Conservation (phyloP, 1,139 yeast genomes). For the Zygosaccharomyces sapae region DNA sequence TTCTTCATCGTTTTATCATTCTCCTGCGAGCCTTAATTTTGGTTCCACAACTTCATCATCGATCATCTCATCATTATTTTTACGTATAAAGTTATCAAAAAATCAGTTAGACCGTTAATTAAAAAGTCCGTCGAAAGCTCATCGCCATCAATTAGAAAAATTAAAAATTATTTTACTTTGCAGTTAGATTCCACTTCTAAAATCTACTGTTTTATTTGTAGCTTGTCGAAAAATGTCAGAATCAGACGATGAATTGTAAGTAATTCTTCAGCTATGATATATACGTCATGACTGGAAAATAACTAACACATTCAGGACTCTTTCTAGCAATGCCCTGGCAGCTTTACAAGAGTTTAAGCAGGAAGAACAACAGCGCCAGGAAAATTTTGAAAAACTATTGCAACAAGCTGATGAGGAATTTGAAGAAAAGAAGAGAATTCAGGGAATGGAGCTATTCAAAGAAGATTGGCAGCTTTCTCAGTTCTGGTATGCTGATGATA, state of each 20-base stretch:
- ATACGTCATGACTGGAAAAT: constrained; percentile 1
- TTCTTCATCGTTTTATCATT: neutral
- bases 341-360: constrained; percentile 67
- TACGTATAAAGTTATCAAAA: neutral
- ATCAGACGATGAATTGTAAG: constrained; percentile 27
- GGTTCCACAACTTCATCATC: neutral
- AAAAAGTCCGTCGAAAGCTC: neutral
- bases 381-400: constrained; percentile 55
- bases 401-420: constrained; percentile 52
- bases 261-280: constrained; percentile 2
- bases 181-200: neutral
- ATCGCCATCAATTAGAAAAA: neutral
- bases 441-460: constrained; percentile 62
- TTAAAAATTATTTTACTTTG: neutral
- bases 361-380: constrained; percentile 60
- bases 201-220: neutral
- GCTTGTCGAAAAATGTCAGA: constrained; percentile 14
- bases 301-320: constrained; percentile 34
- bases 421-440: constrained; percentile 33
- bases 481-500: constrained; percentile 76
- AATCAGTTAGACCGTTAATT: neutral
- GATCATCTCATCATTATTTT: neutral
- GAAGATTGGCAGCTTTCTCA: constrained; percentile 95
- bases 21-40: neutral
- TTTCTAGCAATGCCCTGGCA: constrained; percentile 70